phyloP scores from a whole-genome alignment of 176 grass and related monocot genomes.

The Zoysia japonica region DNA sequence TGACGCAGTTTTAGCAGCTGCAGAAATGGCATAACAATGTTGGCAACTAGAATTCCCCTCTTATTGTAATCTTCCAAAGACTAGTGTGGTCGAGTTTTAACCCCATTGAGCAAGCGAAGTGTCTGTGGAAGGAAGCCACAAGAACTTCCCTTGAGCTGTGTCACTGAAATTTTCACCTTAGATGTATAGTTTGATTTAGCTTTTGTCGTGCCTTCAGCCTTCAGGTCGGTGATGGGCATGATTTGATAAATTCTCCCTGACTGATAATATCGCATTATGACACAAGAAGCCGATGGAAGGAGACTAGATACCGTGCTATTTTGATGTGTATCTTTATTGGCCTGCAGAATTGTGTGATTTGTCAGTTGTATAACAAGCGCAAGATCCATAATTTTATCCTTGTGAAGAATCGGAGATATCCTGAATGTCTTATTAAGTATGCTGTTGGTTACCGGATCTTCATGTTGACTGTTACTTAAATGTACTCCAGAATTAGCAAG shows the following conservation, averaged over 20 bases:
- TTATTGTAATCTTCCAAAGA: conserved; percentile 54
- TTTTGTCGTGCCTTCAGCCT: conserved; percentile 31
- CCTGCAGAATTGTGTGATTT: conserved; percentile 43
- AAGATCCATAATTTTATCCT: conserved; percentile 46
- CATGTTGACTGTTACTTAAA: neutral
- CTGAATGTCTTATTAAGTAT: neutral
- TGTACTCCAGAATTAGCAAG: neutral
- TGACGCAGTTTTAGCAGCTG: conserved; percentile 39
- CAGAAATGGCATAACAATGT: conserved; percentile 47
- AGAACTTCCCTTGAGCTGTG: conserved; percentile 44
- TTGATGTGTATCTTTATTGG: conserved; percentile 44
- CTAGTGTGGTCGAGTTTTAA: conserved; percentile 65
- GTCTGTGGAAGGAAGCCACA: conserved; percentile 44
- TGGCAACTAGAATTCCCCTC: conserved; percentile 43
- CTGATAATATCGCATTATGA: conserved; percentile 49
- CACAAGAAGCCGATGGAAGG: conserved; percentile 44
- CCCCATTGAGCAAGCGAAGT: conserved; percentile 53
- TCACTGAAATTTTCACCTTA: conserved; percentile 57
- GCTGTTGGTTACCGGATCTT: neutral
- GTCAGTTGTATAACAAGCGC: conserved; percentile 50
- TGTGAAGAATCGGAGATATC: conserved; percentile 34
- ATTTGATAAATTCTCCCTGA: conserved; percentile 50
- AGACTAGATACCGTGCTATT: conserved; percentile 42
- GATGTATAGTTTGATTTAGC: conserved; percentile 74
- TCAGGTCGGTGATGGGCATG: conserved; percentile 41